Evolutionary conservation across 371 early-diverging fungal species (phyloP).

Genomic region (Haplosporangium sp.): DNA sequence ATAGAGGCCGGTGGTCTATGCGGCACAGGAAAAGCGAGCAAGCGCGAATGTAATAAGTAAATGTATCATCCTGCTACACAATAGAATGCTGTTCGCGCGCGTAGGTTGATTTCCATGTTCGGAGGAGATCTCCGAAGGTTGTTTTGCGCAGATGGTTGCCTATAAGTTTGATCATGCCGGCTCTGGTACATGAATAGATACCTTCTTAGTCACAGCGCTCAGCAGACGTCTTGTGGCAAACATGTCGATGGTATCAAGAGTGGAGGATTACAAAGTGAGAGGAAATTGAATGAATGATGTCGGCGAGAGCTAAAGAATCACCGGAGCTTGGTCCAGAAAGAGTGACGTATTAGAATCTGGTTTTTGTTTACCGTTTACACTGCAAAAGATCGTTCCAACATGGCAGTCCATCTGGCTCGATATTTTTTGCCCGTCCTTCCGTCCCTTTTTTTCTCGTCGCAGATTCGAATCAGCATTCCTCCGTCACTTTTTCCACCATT

Average conservation of each 20-base stretch:
- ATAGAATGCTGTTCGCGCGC: too few relatives aligned
- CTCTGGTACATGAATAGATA: constrained; percentile 6
- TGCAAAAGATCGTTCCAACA: too few relatives aligned
- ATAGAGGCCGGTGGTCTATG: constrained; percentile 82
- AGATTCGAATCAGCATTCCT: constrained; percentile 1
- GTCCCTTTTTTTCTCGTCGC: constrained; percentile 3
- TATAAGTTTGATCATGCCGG: not conserved
- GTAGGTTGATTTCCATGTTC: too few relatives aligned
- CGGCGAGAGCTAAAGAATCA: not conserved
- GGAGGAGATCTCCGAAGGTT: too few relatives aligned
- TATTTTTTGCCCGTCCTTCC: not conserved
- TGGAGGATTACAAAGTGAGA: constrained; percentile 9
- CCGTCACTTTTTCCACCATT: not conserved
- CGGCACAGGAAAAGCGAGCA: not conserved
- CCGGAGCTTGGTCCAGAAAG: too few relatives aligned
- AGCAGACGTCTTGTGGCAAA: constrained; percentile 67
- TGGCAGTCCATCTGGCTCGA: too few relatives aligned
- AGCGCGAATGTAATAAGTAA: too few relatives aligned
- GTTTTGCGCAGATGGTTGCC: not conserved
- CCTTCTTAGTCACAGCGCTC: constrained; percentile 67
- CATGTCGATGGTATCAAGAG: constrained; percentile 49
- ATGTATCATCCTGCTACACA: too few relatives aligned
- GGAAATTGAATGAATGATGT: not conserved
- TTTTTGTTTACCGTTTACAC: too few relatives aligned
- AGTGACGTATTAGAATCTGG: too few relatives aligned